Percentiles rank a stretch among this genome's conserved stretches.
Conservation (phyloP, 2,329 filamentous ascomycete genomes). For the Exophiala oligosperma region DNA sequence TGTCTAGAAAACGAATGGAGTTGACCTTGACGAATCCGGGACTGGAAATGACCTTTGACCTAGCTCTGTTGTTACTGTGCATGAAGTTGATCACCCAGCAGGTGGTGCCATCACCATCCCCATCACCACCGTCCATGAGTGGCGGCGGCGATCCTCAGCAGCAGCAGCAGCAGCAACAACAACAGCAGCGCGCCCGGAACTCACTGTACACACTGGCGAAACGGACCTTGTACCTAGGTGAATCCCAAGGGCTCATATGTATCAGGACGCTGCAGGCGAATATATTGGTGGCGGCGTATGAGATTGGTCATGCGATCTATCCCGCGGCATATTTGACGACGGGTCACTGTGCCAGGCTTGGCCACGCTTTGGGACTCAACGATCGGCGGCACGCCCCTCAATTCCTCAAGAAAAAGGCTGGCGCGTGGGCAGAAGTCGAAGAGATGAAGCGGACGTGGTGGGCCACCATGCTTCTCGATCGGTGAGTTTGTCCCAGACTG, state of each 20-base stretch:
- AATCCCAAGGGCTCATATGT: slow-evolving; percentile 31
- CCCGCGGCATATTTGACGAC: slow-evolving; percentile 37
- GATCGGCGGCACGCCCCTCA: slow-evolving; percentile 26
- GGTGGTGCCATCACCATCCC: too few species aligned
- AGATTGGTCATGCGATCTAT: slow-evolving; percentile 39
- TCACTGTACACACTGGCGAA: slow-evolving; percentile 32
- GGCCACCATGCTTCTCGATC: slow-evolving; percentile 31
- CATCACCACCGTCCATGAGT: background rate
- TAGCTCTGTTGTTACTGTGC: slow-evolving; percentile 32
- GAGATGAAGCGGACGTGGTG: slow-evolving; percentile 31
- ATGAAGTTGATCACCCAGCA: slow-evolving; percentile 33
- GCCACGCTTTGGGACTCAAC: slow-evolving; percentile 28
- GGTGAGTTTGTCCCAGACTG: slow-evolving; percentile 13
- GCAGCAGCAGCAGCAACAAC: background rate
- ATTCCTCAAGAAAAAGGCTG: slow-evolving; percentile 16
- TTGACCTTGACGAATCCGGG: slow-evolving; percentile 25
- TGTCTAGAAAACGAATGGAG: slow-evolving; percentile 28
- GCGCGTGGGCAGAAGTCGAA: slow-evolving; percentile 30
- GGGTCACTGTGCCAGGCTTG: slow-evolving; percentile 27
- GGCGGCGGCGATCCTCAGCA: background rate
- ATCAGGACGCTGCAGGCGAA: slow-evolving; percentile 33
- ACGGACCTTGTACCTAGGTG: slow-evolving; percentile 30
- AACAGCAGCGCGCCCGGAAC: slow-evolving; percentile 12
- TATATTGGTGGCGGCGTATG: slow-evolving; percentile 36
- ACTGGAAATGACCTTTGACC: slow-evolving; percentile 28